Evolutionary conservation across 495 filamentous ascomycete genomes (phyloP).

Genomic region (Pseudevernia furfuracea): DNA sequence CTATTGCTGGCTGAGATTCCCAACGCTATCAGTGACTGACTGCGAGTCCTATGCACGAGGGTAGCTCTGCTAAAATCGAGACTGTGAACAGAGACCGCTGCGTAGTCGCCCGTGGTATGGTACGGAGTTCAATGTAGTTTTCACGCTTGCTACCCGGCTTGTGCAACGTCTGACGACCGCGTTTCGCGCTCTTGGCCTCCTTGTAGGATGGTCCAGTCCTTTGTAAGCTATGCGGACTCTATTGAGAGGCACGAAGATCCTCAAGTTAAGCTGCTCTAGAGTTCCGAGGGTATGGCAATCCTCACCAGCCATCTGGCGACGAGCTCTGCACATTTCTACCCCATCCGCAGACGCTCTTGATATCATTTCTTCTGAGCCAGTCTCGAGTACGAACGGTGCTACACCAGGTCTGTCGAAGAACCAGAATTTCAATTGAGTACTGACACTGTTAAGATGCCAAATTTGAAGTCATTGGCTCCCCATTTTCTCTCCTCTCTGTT

Average conservation of each 20-base stretch:
- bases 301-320: conserved; percentile 10
- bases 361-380: neutral
- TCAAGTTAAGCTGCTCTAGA: neutral
- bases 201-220: neutral
- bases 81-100: too few species aligned
- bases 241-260: conserved; percentile 3
- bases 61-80: too few species aligned
- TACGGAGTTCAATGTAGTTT: too few species aligned
- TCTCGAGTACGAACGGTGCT: conserved; percentile 3
- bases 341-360: conserved; percentile 12
- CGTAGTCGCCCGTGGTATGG: too few species aligned
- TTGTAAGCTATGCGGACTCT: conserved; percentile 8
- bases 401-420: conserved; percentile 22
- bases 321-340: conserved; percentile 13
- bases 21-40: neutral
- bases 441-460: conserved; percentile 60
- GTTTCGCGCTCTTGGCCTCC: conserved; percentile 1
- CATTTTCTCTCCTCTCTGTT: conserved; percentile 87
- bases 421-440: neutral
- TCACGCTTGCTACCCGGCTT: conserved; percentile 9
- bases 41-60: too few species aligned
- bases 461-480: conserved; percentile 85
- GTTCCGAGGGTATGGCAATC: neutral
- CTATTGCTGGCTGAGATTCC: neutral
- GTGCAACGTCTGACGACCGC: neutral